Evolutionary conservation across 768 basidiomycete genomes (phyloP), one percentile per base, ranked within the genome.

Genomic region (Hemileccinum impolitum): DNA sequence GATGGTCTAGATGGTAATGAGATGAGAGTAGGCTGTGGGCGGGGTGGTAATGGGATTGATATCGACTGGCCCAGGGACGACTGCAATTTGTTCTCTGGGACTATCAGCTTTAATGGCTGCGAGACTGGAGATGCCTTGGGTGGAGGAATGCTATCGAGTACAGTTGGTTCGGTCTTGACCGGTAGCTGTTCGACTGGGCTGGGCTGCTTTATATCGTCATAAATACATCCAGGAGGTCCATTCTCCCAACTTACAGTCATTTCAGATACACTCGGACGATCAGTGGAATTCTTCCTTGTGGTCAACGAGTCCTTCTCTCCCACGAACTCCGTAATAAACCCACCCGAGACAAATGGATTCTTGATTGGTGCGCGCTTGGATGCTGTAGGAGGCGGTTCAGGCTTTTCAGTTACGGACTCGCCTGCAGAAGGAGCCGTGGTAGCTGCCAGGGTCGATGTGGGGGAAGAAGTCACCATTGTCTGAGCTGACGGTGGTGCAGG

Each of bases 271-370:
- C 48, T 48, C 34, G 18, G 30, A 28, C n/a, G 44, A 10, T 68
- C 66, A 13, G 32, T 41, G 17, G 57, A 53, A 25, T 55, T 58
- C 44, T 62, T 66, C 37, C 25, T 58, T 12, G 48, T 62, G 8
- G 47, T 55, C 13, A 53, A 26, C 5, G 63, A 60, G 12, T 62
- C 57, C 17, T 59, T 59, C 31, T 55, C 55, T 17, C 66, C 68
- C 28, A 68, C 67, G 31, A 78, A 77, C 43, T 75, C 75, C 13
- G 72, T 73, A 48, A 77, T 62, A 39, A 76, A 74, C 17, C 78
- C 76, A n/a, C 70, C 74, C 10, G 77, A 77, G 11, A 79, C 72
- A 47, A 80, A 78, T n/a, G 76, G 70, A 58, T 75, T 78, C 38
- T 61, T 59, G 34, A 68, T 39, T 3, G 53, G 35, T 8, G 55